These are phyloP conservation scores for Epichloe sp. DNA, from an alignment of 2,329 filamentous ascomycete species.

Conservation along the genomic window DNA sequence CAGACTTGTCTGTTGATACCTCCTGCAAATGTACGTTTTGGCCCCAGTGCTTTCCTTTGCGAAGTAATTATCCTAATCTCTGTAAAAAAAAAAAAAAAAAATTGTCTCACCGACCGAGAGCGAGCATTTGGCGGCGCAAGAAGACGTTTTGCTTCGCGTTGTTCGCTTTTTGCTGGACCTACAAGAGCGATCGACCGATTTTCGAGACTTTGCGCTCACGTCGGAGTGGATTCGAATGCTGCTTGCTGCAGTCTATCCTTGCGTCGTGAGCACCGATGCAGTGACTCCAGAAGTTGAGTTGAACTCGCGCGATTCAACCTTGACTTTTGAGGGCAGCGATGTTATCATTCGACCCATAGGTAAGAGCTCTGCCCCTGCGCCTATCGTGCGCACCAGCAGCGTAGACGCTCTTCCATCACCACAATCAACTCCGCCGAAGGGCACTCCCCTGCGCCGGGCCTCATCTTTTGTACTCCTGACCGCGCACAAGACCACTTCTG, in stretches of 20 bases:
- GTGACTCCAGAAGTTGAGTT: slow-evolving; percentile 77
- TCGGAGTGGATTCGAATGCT: slow-evolving; percentile 76
- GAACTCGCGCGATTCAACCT: slow-evolving; percentile 64
- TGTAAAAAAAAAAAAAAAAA: slow-evolving; percentile 6
- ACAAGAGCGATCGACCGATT: slow-evolving; percentile 61
- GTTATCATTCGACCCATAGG: slow-evolving; percentile 67
- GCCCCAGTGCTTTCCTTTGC: background rate
- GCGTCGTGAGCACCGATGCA: slow-evolving; percentile 74
- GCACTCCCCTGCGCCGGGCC: slow-evolving; percentile 58
- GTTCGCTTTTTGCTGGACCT: slow-evolving; percentile 69
- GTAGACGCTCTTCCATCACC: slow-evolving; percentile 36
- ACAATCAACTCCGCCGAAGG: slow-evolving; percentile 33
- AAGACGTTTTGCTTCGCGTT: slow-evolving; percentile 58
- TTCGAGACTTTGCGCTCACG: slow-evolving; percentile 67
- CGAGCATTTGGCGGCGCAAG: slow-evolving; percentile 37
- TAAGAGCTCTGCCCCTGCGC: slow-evolving; percentile 42
- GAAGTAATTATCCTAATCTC: background rate
- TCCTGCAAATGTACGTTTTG: background rate
- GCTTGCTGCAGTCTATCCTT: slow-evolving; percentile 69
- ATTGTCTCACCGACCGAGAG: slow-evolving; percentile 23
- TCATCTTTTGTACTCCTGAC: slow-evolving; percentile 89
- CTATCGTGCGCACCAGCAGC: slow-evolving; percentile 61
- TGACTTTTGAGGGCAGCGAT: slow-evolving; percentile 77
- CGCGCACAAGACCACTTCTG: slow-evolving; percentile 46
- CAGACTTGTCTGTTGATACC: background rate